Conservation (phyloP, 2,329 filamentous ascomycete species). For the Penicillium griseofulvum region DNA sequence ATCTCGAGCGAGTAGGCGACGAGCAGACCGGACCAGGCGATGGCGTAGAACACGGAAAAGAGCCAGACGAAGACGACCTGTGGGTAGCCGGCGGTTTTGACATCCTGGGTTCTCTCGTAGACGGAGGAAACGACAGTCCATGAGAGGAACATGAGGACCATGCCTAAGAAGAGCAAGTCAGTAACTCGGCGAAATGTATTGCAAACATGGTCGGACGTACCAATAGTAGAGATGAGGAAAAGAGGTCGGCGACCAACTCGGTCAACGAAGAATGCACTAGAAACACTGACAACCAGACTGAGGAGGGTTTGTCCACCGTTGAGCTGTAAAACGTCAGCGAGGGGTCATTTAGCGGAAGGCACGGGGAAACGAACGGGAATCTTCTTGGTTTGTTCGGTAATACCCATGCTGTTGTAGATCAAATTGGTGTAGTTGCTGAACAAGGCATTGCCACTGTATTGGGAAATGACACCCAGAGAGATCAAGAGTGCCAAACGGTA, state of each 20-base stretch:
- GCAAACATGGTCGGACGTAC: conserved; percentile 9
- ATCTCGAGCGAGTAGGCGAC: conserved; percentile 31
- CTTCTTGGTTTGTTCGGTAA: conserved; percentile 57
- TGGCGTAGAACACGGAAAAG: conserved; percentile 31
- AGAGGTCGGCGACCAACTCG: conserved; percentile 56
- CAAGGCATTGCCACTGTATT: conserved; percentile 66
- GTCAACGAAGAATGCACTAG: conserved; percentile 56
- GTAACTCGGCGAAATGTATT: neutral
- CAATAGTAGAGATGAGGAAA: conserved; percentile 48
- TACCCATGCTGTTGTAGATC: conserved; percentile 62
- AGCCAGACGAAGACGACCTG: conserved; percentile 26
- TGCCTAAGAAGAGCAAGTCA: conserved; percentile 6
- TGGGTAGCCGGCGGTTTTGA: conserved; percentile 15
- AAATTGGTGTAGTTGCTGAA: conserved; percentile 66
- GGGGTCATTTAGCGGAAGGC: neutral
- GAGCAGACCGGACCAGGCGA: conserved; percentile 29
- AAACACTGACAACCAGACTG: conserved; percentile 58
- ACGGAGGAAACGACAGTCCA: conserved; percentile 51
- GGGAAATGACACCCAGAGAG: conserved; percentile 64
- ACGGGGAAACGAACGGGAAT: conserved; percentile 45
- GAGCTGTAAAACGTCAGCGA: conserved; percentile 35
- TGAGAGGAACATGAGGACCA: conserved; percentile 50
- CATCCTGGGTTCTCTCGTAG: conserved; percentile 40
- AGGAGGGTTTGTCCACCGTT: conserved; percentile 60
- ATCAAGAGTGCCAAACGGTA: conserved; percentile 62